These are phyloP conservation scores for Pythium sp. DNA, from an alignment of 352 stramenopile species.

Conservation along the genomic window DNA sequence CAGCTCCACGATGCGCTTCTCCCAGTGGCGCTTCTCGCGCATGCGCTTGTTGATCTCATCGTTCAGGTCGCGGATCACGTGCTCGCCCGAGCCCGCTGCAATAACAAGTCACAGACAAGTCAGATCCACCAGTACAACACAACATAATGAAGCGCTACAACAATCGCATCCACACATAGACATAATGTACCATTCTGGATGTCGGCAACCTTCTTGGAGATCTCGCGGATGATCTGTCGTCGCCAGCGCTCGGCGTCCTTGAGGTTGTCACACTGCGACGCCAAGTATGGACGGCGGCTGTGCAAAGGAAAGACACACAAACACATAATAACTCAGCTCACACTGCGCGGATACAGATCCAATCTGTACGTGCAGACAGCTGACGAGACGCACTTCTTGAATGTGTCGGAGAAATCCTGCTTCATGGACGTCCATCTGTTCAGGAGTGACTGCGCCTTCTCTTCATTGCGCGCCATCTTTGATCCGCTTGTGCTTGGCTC, in stretches of 20 bases:
- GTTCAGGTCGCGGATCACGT: conserved; percentile 97
- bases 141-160: not conserved
- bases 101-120: not conserved
- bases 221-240: conserved; percentile 93
- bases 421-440: conserved; percentile 99
- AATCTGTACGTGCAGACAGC: not conserved
- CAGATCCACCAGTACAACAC: not conserved
- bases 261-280: conserved; percentile 93
- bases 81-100: conserved; percentile 89
- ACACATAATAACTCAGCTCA: not conserved
- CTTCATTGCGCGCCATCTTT: conserved; percentile 96
- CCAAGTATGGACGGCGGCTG: conserved; percentile 90
- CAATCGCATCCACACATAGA: not conserved
- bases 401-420: conserved; percentile 86
- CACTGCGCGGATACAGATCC: not conserved
- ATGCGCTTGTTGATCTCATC: conserved; percentile 99
- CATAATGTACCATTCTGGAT: conserved; percentile 92
- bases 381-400: conserved; percentile 58
- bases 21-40: conserved; percentile 90
- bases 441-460: conserved; percentile 97
- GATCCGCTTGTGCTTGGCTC: not conserved
- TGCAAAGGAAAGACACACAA: not conserved
- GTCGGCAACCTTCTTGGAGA: conserved; percentile 93
- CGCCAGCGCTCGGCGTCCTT: conserved; percentile 92
- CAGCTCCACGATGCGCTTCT: conserved; percentile 87